phyloP scores from a whole-genome alignment of 148 eudicot genomes.

The Chenopodium formosanum region DNA sequence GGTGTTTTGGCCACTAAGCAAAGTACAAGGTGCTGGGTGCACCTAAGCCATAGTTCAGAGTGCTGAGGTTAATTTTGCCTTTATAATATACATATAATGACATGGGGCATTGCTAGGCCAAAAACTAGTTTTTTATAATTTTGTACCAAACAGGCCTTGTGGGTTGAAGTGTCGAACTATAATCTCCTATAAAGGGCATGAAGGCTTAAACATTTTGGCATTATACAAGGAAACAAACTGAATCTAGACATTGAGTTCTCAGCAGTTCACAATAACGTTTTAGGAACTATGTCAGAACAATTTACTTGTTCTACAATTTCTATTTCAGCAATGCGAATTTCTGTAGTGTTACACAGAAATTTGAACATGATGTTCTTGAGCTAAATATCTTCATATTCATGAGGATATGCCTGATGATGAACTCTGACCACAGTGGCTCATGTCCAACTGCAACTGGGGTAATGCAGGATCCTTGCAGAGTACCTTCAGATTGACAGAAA shows the following conservation, averaged over 20 bases:
- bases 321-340: slow-evolving; percentile 11
- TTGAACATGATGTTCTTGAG: slow-evolving; percentile 5
- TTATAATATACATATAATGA: too few species aligned
- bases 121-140: too few species aligned
- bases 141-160: not conserved
- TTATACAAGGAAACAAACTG: not conserved
- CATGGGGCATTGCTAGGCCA: too few species aligned
- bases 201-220: too few species aligned
- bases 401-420: slow-evolving; percentile 69
- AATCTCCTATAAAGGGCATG: not conserved
- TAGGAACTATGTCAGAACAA: slow-evolving; percentile 5
- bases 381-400: slow-evolving; percentile 24
- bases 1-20: too few species aligned
- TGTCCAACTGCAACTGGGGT: slow-evolving; percentile 53
- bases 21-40: too few species aligned
- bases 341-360: slow-evolving; percentile 7
- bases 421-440: slow-evolving; percentile 56
- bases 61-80: too few species aligned
- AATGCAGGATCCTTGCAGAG: slow-evolving; percentile 46
- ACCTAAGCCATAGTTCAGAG: too few species aligned
- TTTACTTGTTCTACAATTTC: slow-evolving; percentile 19
- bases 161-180: not conserved
- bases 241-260: slow-evolving; percentile 4
- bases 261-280: not conserved
- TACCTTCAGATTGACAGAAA: slow-evolving; percentile 36